phyloP scores from a whole-genome alignment of 1,139 yeast species.

The Protomyces lactucae-debilis region DNA sequence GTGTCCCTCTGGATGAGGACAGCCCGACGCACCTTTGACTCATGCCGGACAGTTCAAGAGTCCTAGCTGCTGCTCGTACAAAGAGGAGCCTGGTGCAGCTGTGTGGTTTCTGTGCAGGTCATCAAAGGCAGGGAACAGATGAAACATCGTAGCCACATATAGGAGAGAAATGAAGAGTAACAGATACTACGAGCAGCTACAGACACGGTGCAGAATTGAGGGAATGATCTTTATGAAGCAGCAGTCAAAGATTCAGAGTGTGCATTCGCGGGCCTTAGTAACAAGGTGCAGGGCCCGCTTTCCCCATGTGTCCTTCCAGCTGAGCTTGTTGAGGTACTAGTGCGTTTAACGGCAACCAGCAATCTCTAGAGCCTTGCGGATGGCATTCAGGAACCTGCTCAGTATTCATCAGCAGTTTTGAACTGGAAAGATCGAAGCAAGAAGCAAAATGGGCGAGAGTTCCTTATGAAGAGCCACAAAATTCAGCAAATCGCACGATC shows the following conservation, averaged over 20 bases:
- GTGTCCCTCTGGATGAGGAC: neutral
- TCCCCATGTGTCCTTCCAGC: slow-evolving; percentile 2
- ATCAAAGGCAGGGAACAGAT: neutral
- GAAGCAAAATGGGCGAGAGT: neutral
- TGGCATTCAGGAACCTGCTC: neutral
- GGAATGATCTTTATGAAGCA: neutral
- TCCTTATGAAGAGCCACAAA: no score
- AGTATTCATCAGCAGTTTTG: neutral
- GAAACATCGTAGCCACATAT: neutral
- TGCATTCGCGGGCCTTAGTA: slow-evolving; percentile 1
- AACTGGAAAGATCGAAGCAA: neutral
- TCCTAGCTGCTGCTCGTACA: neutral
- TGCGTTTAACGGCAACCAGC: neutral
- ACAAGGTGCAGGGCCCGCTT: slow-evolving; percentile 3
- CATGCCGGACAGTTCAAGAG: neutral
- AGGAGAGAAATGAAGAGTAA: neutral
- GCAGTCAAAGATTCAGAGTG: neutral
- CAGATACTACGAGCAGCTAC: neutral
- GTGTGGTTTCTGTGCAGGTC: neutral
- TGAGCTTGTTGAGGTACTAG: neutral
- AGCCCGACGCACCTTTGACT: neutral
- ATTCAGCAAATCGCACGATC: neutral
- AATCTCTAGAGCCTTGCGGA: neutral
- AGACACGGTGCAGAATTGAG: no score
- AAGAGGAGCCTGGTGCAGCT: neutral